Evolutionary conservation across 352 stramenopile species (phyloP), one percentile per base, ranked within the genome.

Genomic region (Halophytophthora polymorphica): DNA sequence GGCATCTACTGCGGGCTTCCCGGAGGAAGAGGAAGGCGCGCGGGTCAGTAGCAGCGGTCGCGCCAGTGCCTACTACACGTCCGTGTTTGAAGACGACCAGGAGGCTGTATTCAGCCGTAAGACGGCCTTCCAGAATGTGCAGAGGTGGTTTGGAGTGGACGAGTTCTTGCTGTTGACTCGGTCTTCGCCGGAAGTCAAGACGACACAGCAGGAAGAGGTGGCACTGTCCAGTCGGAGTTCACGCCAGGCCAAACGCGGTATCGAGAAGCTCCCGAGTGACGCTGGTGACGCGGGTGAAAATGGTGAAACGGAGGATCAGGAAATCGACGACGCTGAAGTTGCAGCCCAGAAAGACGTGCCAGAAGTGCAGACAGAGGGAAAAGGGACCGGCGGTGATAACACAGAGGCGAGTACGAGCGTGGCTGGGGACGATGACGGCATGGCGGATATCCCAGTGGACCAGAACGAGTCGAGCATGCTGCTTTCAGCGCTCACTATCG

Each of bases 121-220:
- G n/a, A 50, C 33, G 22, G 56, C 71, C 21, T 68, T 78, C 14
- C 50, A 66, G 31, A 70, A 76, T 12, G 72, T 76, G 18, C 65
- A 77, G 4, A 74, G 71, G 40, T 92, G 73, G 77, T 87, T 92
- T 54, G 79, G 79, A 19, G 68, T 88, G 23, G 72, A 88, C 57
- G 73, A 83, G 43, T 90, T 88, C 49, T 12, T 90, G 41, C 47
- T 90, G 12, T 58, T 90, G 23, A 83, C 56, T 33, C 71, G 67
- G 18, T 66, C 59, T 1, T 23, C 19, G 2, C 44, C 37, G 28
- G 47, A 57, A 33, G 56, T 13, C 38, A 55, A 39, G n/a, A 57
- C 52, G 49, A 65, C 71, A 36, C 58, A 64, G 48, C 35, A 51
- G 13, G 41, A 46, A 12, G 38, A 61, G 33, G 43, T 66, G 43